A percentile compares a stretch with the other conserved stretches of the same genome.
Evolutionary conservation across 2,329 filamentous ascomycete species (phyloP).

Genomic region (Phyllosticta citribraziliensis): DNA sequence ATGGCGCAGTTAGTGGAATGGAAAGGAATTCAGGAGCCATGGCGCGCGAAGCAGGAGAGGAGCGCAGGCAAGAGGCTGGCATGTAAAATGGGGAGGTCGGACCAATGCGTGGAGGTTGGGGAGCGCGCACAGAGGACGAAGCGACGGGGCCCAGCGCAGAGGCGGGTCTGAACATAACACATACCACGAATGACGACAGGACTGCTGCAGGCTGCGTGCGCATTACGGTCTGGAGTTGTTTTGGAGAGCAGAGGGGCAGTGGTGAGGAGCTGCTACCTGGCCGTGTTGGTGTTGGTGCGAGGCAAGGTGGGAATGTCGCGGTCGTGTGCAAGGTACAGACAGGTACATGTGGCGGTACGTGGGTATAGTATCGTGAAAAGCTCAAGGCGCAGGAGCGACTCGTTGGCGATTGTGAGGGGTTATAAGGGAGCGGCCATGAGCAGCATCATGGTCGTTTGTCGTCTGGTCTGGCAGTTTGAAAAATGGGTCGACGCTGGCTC

Average conservation of each 20-base stretch:
- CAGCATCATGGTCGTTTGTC: neutral
- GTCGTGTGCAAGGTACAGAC: neutral
- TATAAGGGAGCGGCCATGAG: neutral
- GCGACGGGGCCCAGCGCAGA: neutral
- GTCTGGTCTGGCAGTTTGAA: neutral
- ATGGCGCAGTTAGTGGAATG: neutral
- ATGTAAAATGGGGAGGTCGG: conserved; percentile 10
- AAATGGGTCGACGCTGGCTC: neutral
- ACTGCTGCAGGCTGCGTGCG: neutral
- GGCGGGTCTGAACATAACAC: neutral
- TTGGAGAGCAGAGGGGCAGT: neutral
- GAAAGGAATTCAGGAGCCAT: neutral
- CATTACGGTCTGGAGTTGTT: conserved; percentile 1
- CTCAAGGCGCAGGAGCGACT: neutral
- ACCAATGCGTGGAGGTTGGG: conserved; percentile 6
- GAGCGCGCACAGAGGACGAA: conserved; percentile 4
- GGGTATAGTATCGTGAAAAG: neutral
- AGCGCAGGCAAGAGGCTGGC: conserved; percentile 10
- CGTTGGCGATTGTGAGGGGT: neutral
- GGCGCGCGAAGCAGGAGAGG: conserved; percentile 5
- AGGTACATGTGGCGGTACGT: too few species aligned
- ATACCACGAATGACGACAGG: conserved; percentile 2
- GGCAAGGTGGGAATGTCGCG: neutral
- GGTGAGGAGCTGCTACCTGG: neutral
- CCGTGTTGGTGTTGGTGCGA: neutral